These are phyloP conservation scores for Verticillium klebahnii DNA, from an alignment of 2,329 filamentous ascomycete genomes.

Conservation along the genomic window DNA sequence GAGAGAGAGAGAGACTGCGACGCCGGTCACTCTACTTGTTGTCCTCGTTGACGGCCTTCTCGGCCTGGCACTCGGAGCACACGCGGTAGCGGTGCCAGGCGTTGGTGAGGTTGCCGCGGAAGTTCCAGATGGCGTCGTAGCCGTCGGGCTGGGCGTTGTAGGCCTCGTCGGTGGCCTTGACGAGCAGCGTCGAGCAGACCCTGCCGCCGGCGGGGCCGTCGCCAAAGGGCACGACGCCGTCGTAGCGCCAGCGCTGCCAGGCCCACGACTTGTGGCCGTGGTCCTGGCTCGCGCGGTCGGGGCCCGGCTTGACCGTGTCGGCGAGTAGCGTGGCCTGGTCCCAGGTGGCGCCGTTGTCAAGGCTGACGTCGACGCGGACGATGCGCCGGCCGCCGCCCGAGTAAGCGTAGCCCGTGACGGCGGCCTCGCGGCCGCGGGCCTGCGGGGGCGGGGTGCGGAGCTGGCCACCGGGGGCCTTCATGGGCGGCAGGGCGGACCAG, in stretches of 20 bases:
- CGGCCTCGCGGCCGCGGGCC: slow-evolving; percentile 18
- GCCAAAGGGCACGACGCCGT: slow-evolving; percentile 36
- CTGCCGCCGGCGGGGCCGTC: slow-evolving; percentile 17
- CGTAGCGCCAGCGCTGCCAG: slow-evolving; percentile 61
- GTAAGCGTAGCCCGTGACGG: slow-evolving; percentile 60
- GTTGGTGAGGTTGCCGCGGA: slow-evolving; percentile 61
- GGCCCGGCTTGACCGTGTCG: slow-evolving; percentile 30
- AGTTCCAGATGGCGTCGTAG: slow-evolving; percentile 57
- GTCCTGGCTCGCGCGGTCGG: slow-evolving; percentile 26
- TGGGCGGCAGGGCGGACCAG: slow-evolving; percentile 16
- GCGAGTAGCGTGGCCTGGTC: slow-evolving; percentile 56
- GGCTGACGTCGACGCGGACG: slow-evolving; percentile 61
- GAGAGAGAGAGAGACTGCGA: not conserved
- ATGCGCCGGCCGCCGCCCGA: slow-evolving; percentile 63
- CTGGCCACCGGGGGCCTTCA: not conserved
- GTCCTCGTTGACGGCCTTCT: not conserved
- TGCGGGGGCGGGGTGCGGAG: not conserved
- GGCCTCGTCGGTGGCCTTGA: slow-evolving; percentile 62
- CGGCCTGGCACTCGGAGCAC: slow-evolving; percentile 22
- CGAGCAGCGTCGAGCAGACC: slow-evolving; percentile 48
- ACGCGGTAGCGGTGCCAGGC: slow-evolving; percentile 57
- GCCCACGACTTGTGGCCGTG: slow-evolving; percentile 51
- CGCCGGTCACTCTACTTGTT: not conserved
- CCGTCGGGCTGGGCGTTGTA: slow-evolving; percentile 64
- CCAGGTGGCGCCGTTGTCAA: slow-evolving; percentile 61